phyloP scores from a whole-genome alignment of 2,329 filamentous ascomycete genomes.

The Hyphodiscus sp. region DNA sequence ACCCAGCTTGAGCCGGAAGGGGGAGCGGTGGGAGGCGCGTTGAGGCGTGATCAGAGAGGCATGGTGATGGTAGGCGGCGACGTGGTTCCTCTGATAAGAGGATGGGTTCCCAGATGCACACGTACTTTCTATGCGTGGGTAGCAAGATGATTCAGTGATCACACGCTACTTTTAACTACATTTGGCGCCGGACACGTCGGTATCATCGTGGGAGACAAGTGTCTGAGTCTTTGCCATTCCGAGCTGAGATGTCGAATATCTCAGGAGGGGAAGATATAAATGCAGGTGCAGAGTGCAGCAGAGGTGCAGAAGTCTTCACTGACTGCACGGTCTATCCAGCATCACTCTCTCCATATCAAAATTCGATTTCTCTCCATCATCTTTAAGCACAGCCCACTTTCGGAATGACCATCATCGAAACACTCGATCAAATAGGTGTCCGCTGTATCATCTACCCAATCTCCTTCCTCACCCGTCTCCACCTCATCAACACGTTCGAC shows the following conservation, averaged over 20 bases:
- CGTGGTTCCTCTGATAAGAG: neutral
- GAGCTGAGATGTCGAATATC: neutral
- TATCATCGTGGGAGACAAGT: neutral
- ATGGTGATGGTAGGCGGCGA: neutral
- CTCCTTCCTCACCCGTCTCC: neutral
- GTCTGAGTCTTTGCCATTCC: neutral
- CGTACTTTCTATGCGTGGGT: neutral
- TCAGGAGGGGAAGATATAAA: neutral
- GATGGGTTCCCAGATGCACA: neutral
- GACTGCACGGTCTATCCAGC: neutral
- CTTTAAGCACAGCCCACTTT: no score
- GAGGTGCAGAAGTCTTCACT: neutral
- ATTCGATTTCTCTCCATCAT: neutral
- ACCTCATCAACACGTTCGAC: conserved; percentile 1
- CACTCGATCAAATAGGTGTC: conserved; percentile 1
- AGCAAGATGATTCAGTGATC: neutral
- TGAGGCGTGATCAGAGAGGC: no score
- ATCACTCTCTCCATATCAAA: neutral
- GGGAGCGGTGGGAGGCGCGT: neutral
- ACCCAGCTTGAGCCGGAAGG: neutral
- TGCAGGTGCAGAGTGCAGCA: neutral
- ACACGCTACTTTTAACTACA: neutral
- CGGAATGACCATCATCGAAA: neutral
- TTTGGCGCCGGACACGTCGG: neutral
- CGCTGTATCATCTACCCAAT: conserved; percentile 1